Evolutionary conservation across 2,329 filamentous ascomycete genomes (phyloP), one percentile per base, ranked within the genome.

Genomic region (Cercospora zeae-maydis): DNA sequence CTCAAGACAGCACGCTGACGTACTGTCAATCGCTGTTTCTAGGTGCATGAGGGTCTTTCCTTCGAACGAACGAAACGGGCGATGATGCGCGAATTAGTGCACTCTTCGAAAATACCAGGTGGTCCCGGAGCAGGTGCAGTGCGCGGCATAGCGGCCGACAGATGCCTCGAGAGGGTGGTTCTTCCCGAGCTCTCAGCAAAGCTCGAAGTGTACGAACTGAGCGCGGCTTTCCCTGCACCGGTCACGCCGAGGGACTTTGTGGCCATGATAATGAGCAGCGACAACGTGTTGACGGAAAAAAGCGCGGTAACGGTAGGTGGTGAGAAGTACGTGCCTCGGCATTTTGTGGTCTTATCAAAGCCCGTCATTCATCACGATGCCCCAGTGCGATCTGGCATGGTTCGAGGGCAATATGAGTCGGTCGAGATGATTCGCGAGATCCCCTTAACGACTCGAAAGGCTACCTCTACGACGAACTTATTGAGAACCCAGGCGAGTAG

Each of bases 341-440:
- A 93, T 72, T 96, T 88, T 75, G 91, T 96, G 83, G 84, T 97
- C 59, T 85, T 97, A 2, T 96, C 92, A 2, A 92, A 90, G 75
- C 93, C 93, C 1, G 90, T 92, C 71, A 77, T 83, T 19, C 92
- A 97, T 74, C 86, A 88, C 0, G 86, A 91, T 63, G 88, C 89
- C 34, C 87, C 88, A 19, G 82, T 83, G 11, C 82, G 88, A 9
- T 78, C 84, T 63, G 91, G 90, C 14, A 93, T 88, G 74, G 90
- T 96, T 54, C 84, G 92, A 42, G 93, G 93, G 2, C 83, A 88
- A 66, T 98, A 97, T 73, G 93, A 97, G 78, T 96, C 91, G 1
- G 89, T 97, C 14, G 93, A 98, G 76, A 83, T 96, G 68, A 93
- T 97, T 62, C 83, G 93, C 55, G 93, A 98, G 76, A 84, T 97